Evolutionary conservation across 164 flowering plant species (phyloP).

Genomic region (Vitis labrusca): DNA sequence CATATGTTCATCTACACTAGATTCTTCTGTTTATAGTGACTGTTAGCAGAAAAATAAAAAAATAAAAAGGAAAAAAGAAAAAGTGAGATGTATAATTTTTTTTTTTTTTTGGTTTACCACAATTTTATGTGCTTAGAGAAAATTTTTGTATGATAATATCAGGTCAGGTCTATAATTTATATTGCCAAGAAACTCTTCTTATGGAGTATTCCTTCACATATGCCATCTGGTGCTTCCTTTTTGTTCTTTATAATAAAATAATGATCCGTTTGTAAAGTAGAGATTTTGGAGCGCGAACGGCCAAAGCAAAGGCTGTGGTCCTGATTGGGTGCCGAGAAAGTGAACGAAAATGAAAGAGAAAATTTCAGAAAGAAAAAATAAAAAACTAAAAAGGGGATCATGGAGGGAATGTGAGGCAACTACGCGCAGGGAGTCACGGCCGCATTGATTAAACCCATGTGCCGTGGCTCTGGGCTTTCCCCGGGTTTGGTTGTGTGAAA

Average conservation of each 20-base stretch:
- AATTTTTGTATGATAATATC: no score
- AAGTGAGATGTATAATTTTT: neutral
- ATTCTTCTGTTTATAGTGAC: conserved; percentile 68
- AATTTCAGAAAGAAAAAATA: neutral
- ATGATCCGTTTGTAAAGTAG: no score
- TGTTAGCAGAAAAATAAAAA: conserved; percentile 30
- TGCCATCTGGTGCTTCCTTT: no score
- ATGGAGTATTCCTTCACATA: no score
- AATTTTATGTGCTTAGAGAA: neutral
- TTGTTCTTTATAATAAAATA: no score
- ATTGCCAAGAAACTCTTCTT: no score
- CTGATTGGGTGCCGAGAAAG: no score
- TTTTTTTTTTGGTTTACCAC: neutral
- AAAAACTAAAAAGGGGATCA: conserved; percentile 18
- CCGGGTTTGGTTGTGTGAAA: neutral
- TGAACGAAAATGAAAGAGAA: neutral
- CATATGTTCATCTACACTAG: conserved; percentile 51
- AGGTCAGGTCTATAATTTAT: no score
- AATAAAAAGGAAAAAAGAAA: conserved; percentile 1
- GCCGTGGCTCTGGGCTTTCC: conserved; percentile 10
- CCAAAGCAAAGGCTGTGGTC: no score
- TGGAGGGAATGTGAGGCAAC: conserved; percentile 39
- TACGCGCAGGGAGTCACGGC: conserved; percentile 13
- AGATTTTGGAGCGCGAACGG: no score
- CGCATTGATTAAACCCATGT: conserved; percentile 22